Conservation (phyloP, 106 monocot genomes). For the Platanthera guangdongensis region DNA sequence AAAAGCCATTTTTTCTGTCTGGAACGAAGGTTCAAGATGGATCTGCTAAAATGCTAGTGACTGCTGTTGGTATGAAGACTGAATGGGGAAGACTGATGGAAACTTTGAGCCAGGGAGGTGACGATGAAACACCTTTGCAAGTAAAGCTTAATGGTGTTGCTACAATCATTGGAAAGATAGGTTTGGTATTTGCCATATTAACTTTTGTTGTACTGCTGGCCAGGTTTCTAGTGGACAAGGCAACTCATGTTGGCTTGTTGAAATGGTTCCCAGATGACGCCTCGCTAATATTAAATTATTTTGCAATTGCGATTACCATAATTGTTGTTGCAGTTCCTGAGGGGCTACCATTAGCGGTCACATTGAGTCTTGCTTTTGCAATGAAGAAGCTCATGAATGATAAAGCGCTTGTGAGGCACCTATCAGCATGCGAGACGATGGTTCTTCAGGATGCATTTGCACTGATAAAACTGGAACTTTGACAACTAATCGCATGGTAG, state of each 20-base stretch:
- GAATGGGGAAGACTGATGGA: constrained; percentile 95
- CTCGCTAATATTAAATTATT: constrained; percentile 56
- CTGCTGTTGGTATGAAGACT: constrained; percentile 89
- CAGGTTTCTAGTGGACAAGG: constrained; percentile 51
- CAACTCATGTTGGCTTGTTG: constrained; percentile 24
- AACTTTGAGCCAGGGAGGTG: constrained; percentile 75
- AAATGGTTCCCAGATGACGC: constrained; percentile 69
- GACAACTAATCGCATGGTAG: constrained; percentile 96
- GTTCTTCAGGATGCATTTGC: constrained; percentile 89
- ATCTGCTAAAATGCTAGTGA: constrained; percentile 82
- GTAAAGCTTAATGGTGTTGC: constrained; percentile 97
- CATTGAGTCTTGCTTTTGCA: constrained; percentile 93
- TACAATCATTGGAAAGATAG: constrained; percentile 94
- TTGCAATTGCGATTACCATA: constrained; percentile 87
- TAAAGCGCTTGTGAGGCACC: constrained; percentile 81
- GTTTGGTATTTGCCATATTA: constrained; percentile 63
- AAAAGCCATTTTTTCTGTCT: constrained; percentile 75
- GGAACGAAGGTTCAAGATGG: constrained; percentile 98
- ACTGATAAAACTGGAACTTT: constrained; percentile 97
- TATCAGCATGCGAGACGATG: constrained; percentile 98
- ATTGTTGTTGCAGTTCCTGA: constrained; percentile 97
- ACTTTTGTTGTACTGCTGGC: constrained; percentile 68
- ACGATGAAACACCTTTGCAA: constrained; percentile 95
- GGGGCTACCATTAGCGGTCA: constrained; percentile 95
- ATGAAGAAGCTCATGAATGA: constrained; percentile 95